Evolutionary conservation across 306 rosid genomes (phyloP).

Genomic region (Lagenaria siceraria): DNA sequence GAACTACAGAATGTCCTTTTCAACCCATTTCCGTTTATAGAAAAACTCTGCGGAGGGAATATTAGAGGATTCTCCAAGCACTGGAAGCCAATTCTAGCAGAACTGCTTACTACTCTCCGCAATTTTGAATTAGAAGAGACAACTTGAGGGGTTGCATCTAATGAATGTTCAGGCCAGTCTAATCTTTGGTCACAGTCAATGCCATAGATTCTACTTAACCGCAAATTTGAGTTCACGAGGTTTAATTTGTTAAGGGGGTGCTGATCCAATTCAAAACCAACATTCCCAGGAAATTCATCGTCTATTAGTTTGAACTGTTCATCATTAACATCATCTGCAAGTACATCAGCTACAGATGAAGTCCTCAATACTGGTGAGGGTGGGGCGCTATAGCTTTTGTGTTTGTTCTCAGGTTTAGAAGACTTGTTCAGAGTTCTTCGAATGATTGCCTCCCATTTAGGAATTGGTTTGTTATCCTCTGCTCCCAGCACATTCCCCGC

Average conservation of each 20-base stretch:
- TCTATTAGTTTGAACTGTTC: conserved; percentile 34
- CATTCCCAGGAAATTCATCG: conserved; percentile 22
- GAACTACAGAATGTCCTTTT: conserved; percentile 54
- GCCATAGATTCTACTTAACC: conserved; percentile 48
- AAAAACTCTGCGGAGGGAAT: conserved; percentile 8
- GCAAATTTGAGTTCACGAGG: conserved; percentile 28
- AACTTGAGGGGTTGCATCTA: conserved; percentile 67
- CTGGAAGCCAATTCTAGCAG: conserved; percentile 61
- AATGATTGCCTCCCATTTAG: conserved; percentile 89
- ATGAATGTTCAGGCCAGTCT: conserved; percentile 86
- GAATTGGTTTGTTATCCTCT: conserved; percentile 66
- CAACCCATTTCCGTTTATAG: conserved; percentile 23
- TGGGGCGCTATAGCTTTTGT: conserved; percentile 80
- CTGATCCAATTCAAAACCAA: conserved; percentile 18
- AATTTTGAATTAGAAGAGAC: conserved; percentile 50
- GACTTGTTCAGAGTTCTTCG: conserved; percentile 69
- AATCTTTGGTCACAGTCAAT: conserved; percentile 37
- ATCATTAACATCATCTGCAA: conserved; percentile 40
- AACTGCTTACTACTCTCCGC: conserved; percentile 68
- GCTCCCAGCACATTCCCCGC: conserved; percentile 96
- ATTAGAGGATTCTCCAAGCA: conserved; percentile 27
- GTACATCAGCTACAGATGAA: conserved; percentile 62
- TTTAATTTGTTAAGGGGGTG: conserved; percentile 25
- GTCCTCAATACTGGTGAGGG: conserved; percentile 79
- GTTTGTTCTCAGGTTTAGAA: conserved; percentile 43